phyloP scores from a whole-genome alignment of 805 yeast species.

The Zygotorulaspora florentina region DNA sequence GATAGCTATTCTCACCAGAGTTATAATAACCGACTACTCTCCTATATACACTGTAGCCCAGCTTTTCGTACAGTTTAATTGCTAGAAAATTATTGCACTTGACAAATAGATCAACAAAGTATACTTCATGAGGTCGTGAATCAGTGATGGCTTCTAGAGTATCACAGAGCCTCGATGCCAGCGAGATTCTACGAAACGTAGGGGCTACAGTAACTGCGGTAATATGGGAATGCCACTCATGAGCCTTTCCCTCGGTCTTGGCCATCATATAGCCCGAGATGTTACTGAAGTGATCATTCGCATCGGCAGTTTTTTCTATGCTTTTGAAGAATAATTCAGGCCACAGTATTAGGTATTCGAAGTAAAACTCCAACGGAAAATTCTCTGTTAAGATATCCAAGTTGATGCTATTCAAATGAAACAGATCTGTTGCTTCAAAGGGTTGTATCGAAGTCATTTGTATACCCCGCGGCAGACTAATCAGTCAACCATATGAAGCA shows the following conservation, averaged over 20 bases:
- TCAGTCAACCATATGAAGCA: neutral
- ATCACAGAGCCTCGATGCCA: conserved; percentile 75
- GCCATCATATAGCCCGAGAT: conserved; percentile 84
- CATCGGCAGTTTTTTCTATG: conserved; percentile 42
- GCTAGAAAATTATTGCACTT: conserved; percentile 81
- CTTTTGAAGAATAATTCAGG: conserved; percentile 86
- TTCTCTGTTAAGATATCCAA: conserved; percentile 90
- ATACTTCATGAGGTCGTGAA: conserved; percentile 70
- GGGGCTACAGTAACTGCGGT: conserved; percentile 91
- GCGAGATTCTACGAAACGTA: conserved; percentile 75
- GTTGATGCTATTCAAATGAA: conserved; percentile 68
- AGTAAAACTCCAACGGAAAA: conserved; percentile 77
- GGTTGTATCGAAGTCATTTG: conserved; percentile 85
- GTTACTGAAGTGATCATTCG: conserved; percentile 11
- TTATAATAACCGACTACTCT: conserved; percentile 90
- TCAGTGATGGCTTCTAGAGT: conserved; percentile 72
- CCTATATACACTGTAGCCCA: conserved; percentile 81
- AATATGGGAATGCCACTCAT: conserved; percentile 94
- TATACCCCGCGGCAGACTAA: neutral
- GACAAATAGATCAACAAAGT: conserved; percentile 88
- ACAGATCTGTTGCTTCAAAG: conserved; percentile 80
- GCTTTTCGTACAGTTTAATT: conserved; percentile 71
- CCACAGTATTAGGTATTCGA: conserved; percentile 80
- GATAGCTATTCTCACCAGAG: conserved; percentile 43
- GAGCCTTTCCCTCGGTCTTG: conserved; percentile 83